Evolutionary conservation across 1,284 basidiomycete species (phyloP).

Genomic region (Pseudozyma flocculosa): DNA sequence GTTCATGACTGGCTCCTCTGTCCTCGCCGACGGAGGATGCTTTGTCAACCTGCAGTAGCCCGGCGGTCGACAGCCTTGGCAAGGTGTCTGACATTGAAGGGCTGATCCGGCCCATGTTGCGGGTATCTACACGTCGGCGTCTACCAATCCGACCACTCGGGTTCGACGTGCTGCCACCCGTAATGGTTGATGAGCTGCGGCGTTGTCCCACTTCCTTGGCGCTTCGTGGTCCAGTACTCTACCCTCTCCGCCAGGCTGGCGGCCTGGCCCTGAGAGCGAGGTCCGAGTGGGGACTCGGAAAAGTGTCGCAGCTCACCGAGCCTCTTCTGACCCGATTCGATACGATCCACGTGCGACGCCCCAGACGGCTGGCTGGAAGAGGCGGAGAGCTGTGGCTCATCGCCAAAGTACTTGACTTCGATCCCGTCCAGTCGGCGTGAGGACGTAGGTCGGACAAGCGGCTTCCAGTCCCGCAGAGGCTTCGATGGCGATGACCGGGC

Average conservation of each 20-base stretch:
- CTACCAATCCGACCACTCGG: not conserved
- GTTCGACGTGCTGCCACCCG: not conserved
- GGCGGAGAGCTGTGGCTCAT: too few relatives aligned
- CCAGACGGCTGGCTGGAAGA: too few relatives aligned
- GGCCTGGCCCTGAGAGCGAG: too few relatives aligned
- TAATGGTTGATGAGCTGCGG: not conserved
- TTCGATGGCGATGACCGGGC: too few relatives aligned
- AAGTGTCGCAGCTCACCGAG: not conserved
- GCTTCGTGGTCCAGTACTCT: not conserved
- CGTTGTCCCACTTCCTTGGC: not conserved
- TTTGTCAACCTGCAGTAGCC: conserved; percentile 74
- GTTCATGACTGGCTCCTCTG: conserved; percentile 69
- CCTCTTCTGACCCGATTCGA: not conserved
- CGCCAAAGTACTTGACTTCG: too few relatives aligned
- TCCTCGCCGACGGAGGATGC: conserved; percentile 75
- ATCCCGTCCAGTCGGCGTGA: too few relatives aligned
- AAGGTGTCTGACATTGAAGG: not conserved
- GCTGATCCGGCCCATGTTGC: too few relatives aligned
- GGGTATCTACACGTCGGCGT: too few relatives aligned
- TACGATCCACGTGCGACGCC: not conserved
- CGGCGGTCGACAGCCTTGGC: not conserved
- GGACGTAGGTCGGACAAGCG: too few relatives aligned
- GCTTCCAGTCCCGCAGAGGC: too few relatives aligned
- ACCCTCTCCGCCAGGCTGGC: not conserved
- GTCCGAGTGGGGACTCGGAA: not conserved